Percentiles rank a stretch among this genome's conserved stretches.
These are phyloP conservation scores for Didymella pomorum DNA, from an alignment of 2,329 filamentous ascomycete genomes.

Conservation along the genomic window DNA sequence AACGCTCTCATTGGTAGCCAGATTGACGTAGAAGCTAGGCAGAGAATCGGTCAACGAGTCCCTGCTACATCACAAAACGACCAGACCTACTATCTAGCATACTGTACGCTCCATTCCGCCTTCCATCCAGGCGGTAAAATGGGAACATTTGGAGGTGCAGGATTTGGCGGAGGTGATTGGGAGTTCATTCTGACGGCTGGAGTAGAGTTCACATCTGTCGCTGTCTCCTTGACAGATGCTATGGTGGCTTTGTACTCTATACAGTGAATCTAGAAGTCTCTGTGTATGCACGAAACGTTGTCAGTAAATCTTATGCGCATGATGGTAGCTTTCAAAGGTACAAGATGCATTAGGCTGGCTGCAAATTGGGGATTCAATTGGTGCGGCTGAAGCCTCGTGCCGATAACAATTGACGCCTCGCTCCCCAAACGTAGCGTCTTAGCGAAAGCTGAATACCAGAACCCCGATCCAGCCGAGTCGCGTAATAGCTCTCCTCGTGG, in stretches of 20 bases:
- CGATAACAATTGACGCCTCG: not conserved
- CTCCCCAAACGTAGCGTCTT: not conserved
- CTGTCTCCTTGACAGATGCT: not conserved
- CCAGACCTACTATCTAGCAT: slow-evolving; percentile 16
- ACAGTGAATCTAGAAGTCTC: not conserved
- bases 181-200: not conserved
- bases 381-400: not conserved
- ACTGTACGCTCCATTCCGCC: slow-evolving; percentile 20
- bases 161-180: not conserved
- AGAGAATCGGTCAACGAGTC: not conserved
- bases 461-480: not conserved
- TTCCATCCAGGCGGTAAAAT: slow-evolving; percentile 10
- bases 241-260: not conserved
- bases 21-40: not conserved
- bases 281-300: not conserved
- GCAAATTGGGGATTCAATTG: not conserved
- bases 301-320: not conserved
- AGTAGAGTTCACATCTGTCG: not conserved
- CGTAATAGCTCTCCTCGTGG: not conserved
- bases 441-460: not conserved
- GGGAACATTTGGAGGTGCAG: too few relatives aligned
- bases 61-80: not conserved
- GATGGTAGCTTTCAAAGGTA: not conserved
- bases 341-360: not conserved
- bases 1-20: not conserved